These are phyloP conservation scores for Penicillium coprophilum DNA, from an alignment of 495 filamentous ascomycete genomes.

Conservation along the genomic window DNA sequence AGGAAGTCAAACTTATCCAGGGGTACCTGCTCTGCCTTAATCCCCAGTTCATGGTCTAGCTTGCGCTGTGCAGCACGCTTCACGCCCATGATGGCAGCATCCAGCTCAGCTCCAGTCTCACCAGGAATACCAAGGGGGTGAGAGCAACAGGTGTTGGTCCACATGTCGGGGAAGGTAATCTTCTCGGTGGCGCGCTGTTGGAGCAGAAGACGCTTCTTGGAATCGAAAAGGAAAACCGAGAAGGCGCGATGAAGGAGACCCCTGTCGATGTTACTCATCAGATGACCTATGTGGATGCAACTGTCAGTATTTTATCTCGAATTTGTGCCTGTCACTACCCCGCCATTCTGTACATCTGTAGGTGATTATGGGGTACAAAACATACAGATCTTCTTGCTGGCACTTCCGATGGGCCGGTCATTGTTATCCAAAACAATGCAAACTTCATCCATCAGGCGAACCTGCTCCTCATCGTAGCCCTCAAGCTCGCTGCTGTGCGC, in stretches of 20 bases:
- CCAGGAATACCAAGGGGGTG: conserved; percentile 89
- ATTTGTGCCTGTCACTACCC: conserved; percentile 12
- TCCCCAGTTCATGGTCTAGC: conserved; percentile 90
- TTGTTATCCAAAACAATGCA: conserved; percentile 95
- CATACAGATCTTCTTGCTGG: conserved; percentile 97
- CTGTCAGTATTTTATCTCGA: conserved; percentile 6
- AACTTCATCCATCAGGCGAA: conserved; percentile 97
- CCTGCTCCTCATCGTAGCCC: conserved; percentile 97
- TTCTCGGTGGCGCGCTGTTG: conserved; percentile 96
- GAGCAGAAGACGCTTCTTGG: conserved; percentile 80
- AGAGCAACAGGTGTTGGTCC: conserved; percentile 99
- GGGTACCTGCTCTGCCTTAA: conserved; percentile 87
- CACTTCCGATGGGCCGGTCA: conserved; percentile 91
- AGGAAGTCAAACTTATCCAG: conserved; percentile 89
- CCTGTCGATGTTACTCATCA: conserved; percentile 97
- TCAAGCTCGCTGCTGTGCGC: conserved; percentile 49
- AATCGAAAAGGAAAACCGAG: conserved; percentile 95
- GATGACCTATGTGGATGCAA: conserved; percentile 63
- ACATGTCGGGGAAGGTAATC: conserved; percentile 99
- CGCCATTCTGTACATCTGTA: conserved; percentile 11
- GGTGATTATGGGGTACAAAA: conserved; percentile 16
- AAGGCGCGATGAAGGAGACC: conserved; percentile 97
- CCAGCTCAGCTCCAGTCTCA: conserved; percentile 84
- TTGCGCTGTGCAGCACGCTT: conserved; percentile 91
- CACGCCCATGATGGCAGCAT: conserved; percentile 77